A percentile compares a stretch with the other conserved stretches of the same genome.
Evolutionary conservation across 768 basidiomycete genomes (phyloP).

Genomic region (Scleroderma bovista): DNA sequence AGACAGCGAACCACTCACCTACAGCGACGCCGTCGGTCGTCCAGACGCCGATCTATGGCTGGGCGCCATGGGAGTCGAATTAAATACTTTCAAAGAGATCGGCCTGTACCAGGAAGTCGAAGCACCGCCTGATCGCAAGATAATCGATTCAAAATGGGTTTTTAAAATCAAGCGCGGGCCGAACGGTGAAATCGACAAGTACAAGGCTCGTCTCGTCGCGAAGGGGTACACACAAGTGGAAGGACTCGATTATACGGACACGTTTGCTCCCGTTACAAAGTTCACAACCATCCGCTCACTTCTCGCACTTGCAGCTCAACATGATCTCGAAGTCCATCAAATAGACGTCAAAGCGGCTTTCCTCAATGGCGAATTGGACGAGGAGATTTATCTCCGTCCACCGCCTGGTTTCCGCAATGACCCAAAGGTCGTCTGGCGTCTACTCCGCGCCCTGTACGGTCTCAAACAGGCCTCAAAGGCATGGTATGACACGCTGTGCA

Average conservation of each 20-base stretch:
- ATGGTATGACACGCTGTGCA: not conserved
- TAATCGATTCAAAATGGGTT: not conserved
- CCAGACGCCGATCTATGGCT: not conserved
- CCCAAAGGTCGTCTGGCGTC: not conserved
- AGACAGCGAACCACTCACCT: no score
- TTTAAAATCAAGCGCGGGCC: not conserved
- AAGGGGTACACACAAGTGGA: constrained; percentile 27
- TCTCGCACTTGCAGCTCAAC: constrained; percentile 5
- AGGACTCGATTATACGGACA: constrained; percentile 32
- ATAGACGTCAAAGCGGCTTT: no score
- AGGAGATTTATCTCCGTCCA: not conserved
- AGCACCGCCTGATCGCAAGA: not conserved
- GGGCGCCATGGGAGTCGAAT: not conserved
- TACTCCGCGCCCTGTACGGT: not conserved
- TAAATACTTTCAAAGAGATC: not conserved
- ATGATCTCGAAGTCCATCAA: not conserved
- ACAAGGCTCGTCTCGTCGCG: constrained; percentile 38
- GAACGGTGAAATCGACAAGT: constrained; percentile 23
- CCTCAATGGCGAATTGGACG: no score
- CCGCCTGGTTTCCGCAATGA: not conserved
- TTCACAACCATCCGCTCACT: constrained; percentile 15
- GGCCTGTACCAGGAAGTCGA: constrained; percentile 1
- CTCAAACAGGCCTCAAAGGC: constrained; percentile 3
- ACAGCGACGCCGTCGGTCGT: not conserved
- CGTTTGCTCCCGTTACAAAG: constrained; percentile 21